Base-by-base conservation (phyloP, 108 stramenopile genomes). In the Fragilariopsis cylindrus region DNA sequence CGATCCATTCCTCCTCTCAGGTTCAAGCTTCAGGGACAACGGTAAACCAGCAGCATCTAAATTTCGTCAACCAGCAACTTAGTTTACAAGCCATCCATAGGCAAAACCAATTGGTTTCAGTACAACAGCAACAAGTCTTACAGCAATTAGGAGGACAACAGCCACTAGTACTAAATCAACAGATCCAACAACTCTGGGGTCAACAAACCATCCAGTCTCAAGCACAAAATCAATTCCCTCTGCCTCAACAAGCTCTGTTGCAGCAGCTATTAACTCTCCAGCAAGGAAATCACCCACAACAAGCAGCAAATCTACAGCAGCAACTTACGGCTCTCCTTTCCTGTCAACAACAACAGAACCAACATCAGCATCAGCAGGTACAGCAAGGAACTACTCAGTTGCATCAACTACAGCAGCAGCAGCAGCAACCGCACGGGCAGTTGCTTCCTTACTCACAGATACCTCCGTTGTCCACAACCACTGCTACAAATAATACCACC, bases 271-370 rank as follows among this genome's bases (percentile, higher is more conserved):
- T 8, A 42, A 39, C 7, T 39, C 19, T 42, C 5, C 62, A 45
- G 43, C 62, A 43, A 43, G 43, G 41, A 60, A 12, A 60, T 21
- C n/a, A 21, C 11, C 62, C 42, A 63, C 62, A 63, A 15, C 62
- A 21, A 9, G 30, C 30, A 30, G 58, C 50, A 9, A 52, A 52
- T 13, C 13, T 30, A 30, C 30, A 30, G 30, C 30, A 30, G 30
- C 50, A 52, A 52, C 50, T 52, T 30, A 30, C 30, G 30, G 30
- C 30, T 30, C 30, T 30, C 30, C 30, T 30, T 30, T 30, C 30
- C 30, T 30, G 30, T 52, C 50, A 52, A 52, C 50, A 9, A 13
- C 50, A 52, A 52, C 50, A 52, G 50, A 13, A 9, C 12, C 50
- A 52, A 13, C 50, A 52, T 13, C 50, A 52, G 50, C 50, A 52